phyloP scores from a whole-genome alignment of 495 filamentous ascomycete genomes.

The Cairneyella variabilis region DNA sequence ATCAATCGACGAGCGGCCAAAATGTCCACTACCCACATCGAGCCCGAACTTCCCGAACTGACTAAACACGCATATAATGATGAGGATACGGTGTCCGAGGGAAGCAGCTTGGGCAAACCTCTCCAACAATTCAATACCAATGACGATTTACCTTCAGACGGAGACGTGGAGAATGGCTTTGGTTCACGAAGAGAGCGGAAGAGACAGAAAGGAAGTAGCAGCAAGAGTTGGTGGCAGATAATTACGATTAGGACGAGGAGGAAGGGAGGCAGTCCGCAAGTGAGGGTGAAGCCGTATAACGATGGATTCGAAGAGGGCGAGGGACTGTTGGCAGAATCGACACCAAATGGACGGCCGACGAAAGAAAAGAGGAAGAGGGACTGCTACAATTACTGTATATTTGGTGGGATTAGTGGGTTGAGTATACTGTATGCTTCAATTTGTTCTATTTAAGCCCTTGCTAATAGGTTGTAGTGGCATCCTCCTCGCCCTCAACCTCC shows the following conservation, averaged over 20 bases:
- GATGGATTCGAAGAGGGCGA: too few relatives aligned
- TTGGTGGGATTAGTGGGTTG: slow-evolving; percentile 28
- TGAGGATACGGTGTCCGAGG: too few relatives aligned
- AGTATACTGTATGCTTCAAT: slow-evolving; percentile 29
- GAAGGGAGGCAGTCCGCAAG: too few relatives aligned
- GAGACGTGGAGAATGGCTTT: slow-evolving; percentile 6
- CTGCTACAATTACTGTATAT: slow-evolving; percentile 26
- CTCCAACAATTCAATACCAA: neutral
- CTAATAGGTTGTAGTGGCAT: slow-evolving; percentile 21
- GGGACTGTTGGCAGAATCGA: too few relatives aligned
- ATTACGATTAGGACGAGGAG: slow-evolving; percentile 9
- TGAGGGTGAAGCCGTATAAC: too few relatives aligned
- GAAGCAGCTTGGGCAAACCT: neutral
- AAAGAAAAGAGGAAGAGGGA: slow-evolving; percentile 9
- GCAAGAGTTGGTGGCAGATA: neutral
- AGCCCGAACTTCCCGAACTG: too few relatives aligned
- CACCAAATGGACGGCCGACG: too few relatives aligned
- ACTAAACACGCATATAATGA: neutral
- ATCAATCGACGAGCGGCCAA: neutral
- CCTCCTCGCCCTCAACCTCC: slow-evolving; percentile 44
- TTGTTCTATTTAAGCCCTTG: neutral
- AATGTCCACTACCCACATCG: slow-evolving; percentile 1
- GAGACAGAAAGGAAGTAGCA: neutral
- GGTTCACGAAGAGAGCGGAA: neutral
- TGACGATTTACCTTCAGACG: too few relatives aligned